Evolutionary conservation across 768 basidiomycete genomes (phyloP).

Genomic region (Ephemerocybe angulata): DNA sequence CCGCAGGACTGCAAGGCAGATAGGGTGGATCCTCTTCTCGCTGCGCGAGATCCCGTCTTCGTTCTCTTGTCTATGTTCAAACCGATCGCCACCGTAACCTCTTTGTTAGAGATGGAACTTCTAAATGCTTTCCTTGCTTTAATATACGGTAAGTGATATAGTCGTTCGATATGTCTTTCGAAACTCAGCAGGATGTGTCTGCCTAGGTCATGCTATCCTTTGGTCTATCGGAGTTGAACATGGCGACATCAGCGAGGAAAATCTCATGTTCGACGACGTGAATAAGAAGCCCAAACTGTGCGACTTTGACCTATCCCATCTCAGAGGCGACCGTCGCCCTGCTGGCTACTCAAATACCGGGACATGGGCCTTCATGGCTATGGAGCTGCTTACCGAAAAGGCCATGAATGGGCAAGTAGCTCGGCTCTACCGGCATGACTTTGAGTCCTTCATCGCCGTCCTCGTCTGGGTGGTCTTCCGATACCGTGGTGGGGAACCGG

Average conservation of each 20-base stretch:
- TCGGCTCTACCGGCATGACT: conserved; percentile 27
- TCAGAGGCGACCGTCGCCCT: conserved; percentile 9
- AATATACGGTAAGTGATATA: no score
- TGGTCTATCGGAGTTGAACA: conserved; percentile 25
- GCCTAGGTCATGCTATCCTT: conserved; percentile 25
- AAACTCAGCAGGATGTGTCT: no score
- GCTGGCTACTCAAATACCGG: conserved; percentile 9
- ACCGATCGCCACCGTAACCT: no score
- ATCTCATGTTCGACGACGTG: conserved; percentile 25
- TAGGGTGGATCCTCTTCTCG: no score
- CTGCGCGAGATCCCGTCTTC: no score
- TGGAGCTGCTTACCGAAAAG: conserved; percentile 20
- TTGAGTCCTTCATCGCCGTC: conserved; percentile 32
- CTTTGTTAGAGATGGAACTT: no score
- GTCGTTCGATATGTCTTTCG: no score
- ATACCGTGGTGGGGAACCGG: background rate
- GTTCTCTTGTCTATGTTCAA: no score
- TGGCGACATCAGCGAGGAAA: conserved; percentile 27
- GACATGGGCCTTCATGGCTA: conserved; percentile 30
- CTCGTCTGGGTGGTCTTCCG: conserved; percentile 9
- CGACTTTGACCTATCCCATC: conserved; percentile 25
- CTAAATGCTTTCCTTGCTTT: no score
- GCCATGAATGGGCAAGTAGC: conserved; percentile 13
- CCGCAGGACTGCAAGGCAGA: no score
- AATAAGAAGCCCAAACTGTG: conserved; percentile 21